phyloP scores from a whole-genome alignment of 306 rosid genomes.

The Vigna nakashimae region DNA sequence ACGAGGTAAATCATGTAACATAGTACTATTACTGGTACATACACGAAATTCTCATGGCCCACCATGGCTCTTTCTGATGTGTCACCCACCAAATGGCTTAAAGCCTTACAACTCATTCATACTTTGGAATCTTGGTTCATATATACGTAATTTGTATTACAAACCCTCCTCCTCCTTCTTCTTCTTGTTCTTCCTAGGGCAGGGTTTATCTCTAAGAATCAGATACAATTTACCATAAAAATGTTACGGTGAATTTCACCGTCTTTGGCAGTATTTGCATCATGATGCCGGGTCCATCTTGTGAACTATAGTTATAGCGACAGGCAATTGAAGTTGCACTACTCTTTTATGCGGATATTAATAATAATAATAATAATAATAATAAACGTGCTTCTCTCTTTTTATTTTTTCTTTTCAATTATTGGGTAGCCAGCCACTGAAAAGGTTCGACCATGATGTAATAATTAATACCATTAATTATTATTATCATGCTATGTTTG shows the following conservation, averaged over 20 bases:
- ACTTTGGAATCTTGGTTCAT: background rate
- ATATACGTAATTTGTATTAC: no score
- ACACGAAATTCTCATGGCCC: constrained; percentile 50
- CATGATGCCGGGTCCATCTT: constrained; percentile 43
- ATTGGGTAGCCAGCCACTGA: constrained; percentile 47
- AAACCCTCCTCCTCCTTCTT: no score
- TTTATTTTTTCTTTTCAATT: constrained; percentile 32
- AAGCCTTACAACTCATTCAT: constrained; percentile 75
- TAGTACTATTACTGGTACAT: constrained; percentile 47
- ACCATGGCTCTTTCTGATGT: constrained; percentile 68
- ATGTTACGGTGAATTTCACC: constrained; percentile 24
- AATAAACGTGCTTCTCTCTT: constrained; percentile 37
- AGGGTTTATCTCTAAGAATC: constrained; percentile 30
- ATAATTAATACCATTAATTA: no score
- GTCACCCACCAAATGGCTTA: constrained; percentile 86
- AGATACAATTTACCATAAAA: constrained; percentile 1
- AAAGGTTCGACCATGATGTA: constrained; percentile 43
- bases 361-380: constrained; percentile 6
- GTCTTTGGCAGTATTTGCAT: constrained; percentile 13
- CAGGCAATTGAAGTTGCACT: constrained; percentile 39
- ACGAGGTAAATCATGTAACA: constrained; percentile 43
- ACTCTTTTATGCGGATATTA: constrained; percentile 26
- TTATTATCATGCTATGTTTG: no score
- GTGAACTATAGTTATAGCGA: constrained; percentile 43
- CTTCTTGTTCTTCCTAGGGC: constrained; percentile 38